Conservation (phyloP, 129 eudicot species). For the Lactuca sativa region DNA sequence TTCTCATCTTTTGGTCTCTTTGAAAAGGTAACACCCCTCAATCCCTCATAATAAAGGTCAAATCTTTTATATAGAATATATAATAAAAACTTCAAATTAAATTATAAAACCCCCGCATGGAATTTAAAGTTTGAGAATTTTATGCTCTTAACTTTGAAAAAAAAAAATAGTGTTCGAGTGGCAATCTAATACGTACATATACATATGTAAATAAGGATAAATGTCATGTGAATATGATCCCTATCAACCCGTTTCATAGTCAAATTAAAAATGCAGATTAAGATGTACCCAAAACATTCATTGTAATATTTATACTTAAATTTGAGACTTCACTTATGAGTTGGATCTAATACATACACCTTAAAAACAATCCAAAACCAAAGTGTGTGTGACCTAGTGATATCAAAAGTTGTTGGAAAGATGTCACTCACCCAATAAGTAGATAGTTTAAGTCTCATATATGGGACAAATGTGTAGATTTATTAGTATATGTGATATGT, state of each 20-base stretch:
- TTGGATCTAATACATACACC: background rate
- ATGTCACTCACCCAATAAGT: background rate
- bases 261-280: background rate
- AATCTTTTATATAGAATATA: background rate
- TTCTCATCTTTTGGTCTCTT: constrained; percentile 31
- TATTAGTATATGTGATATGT: background rate
- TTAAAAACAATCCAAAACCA: background rate
- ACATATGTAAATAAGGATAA: background rate
- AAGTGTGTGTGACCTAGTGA: background rate
- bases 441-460: too few relatives aligned
- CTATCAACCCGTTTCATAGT: background rate
- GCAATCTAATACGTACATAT: background rate
- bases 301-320: too few relatives aligned
- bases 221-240: background rate
- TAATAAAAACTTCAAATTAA: background rate
- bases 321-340: background rate
- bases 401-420: background rate
- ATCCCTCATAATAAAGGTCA: background rate
- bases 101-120: background rate
- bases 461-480: background rate
- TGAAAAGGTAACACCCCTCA: constrained; percentile 18
- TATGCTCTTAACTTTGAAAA: too few relatives aligned
- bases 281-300: background rate
- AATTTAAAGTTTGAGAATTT: too few relatives aligned
- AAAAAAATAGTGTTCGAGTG: background rate